These are phyloP conservation scores for Phytophthora tentaculata DNA, from an alignment of 352 stramenopile species.

Conservation along the genomic window DNA sequence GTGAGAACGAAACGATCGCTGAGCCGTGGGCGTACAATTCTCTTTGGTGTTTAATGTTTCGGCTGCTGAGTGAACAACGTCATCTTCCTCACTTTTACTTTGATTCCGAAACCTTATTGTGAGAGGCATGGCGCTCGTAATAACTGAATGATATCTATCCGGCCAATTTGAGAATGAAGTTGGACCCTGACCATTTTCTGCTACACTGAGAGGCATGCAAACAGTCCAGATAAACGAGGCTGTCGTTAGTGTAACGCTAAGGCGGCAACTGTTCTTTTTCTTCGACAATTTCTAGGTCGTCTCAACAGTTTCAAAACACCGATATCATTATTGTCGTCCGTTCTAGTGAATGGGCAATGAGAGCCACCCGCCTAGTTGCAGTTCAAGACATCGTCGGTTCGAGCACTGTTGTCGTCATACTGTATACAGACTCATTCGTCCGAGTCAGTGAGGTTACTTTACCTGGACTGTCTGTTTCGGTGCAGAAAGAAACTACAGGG, in stretches of 20 bases:
- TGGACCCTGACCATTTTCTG: neutral
- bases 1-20: slow-evolving; percentile 2
- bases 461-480: neutral
- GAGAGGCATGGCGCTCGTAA: slow-evolving; percentile 2
- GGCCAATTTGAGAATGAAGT: slow-evolving; percentile 17
- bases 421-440: neutral
- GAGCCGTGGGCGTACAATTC: neutral
- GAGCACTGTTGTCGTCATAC: neutral
- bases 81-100: neutral
- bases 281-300: neutral
- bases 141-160: neutral
- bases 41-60: neutral
- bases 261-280: neutral
- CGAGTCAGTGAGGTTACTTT: neutral
- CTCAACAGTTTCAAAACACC: neutral
- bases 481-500: slow-evolving; percentile 2
- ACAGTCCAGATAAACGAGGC: slow-evolving; percentile 1
- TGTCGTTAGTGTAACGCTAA: neutral
- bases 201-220: slow-evolving; percentile 7
- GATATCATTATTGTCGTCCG: neutral
- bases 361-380: neutral
- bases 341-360: neutral
- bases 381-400: neutral
- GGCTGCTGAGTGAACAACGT: neutral
- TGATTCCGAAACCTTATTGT: slow-evolving; percentile 9